Base-by-base conservation (phyloP, 2,329 filamentous ascomycete species). In the Apiospora malaysiana region DNA sequence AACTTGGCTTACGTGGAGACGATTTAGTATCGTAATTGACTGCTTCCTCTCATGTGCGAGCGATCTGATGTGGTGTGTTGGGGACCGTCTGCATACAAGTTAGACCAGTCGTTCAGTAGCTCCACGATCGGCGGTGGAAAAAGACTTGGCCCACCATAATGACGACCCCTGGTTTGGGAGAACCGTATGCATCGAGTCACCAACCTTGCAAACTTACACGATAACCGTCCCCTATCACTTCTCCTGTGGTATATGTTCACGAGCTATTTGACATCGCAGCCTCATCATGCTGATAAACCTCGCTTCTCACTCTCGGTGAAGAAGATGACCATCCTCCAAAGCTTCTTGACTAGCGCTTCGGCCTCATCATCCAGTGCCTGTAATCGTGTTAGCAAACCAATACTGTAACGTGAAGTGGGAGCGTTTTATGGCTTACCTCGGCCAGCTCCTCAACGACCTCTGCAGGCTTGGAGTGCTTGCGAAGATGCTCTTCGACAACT, bases 271-370 rank as follows among this genome's bases (percentile, higher is more conserved):
- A 7, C 40, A 14, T 21, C 27, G 21, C 16, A n/a, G 16, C 18
- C 3, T 67, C 67, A 27, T 69, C 85, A 94, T 68, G 90, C 89
- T 25, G 92, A 92, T 72, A 98, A 85, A 1, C 95, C 95, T 73
- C 94, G 87, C 85, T 96, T 97, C 87, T 97, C 95, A 78, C 92
- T 93, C 82, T 98, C 95, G 7, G 94, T 96, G 78, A 95, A 98
- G 89, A 98, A 98, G 78, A 98, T 97, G 71, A 98, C 91, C 94
- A 98, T 97, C 68, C 95, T 90, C 96, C 96, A 99, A 46, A 99
- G 88, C 84, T 98, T 98, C 89, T 94, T 97, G 68, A 98, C 95
- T 75, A 99, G 84, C 37, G 93, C 92, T 81, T 98, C 95, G 14
- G 95, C 94, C 79, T 98, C 96, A 78, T 99, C 96, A 79, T 98